Evolutionary conservation across 1,284 basidiomycete species (phyloP).

Genomic region (Cystobasidium pallidum): DNA sequence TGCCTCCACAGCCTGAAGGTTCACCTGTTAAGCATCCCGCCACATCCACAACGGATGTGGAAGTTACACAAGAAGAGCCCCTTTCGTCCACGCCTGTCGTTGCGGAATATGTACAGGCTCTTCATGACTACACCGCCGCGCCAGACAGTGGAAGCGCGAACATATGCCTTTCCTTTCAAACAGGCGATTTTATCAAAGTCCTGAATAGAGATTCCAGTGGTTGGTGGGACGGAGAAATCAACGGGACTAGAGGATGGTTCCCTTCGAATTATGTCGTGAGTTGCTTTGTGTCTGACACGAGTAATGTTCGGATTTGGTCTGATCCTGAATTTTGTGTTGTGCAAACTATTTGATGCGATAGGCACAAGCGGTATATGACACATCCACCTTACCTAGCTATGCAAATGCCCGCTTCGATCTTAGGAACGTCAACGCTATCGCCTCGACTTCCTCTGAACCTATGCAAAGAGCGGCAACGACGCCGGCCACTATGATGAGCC

Average conservation of each 20-base stretch:
- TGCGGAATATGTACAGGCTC: constrained; percentile 55
- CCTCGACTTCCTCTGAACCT: constrained; percentile 27
- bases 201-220: constrained; percentile 83
- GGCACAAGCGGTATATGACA: neutral
- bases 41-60: neutral
- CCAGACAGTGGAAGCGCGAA: constrained; percentile 46
- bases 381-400: constrained; percentile 17
- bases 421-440: constrained; percentile 8
- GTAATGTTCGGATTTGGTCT: neutral
- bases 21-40: constrained; percentile 7
- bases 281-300: neutral
- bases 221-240: constrained; percentile 97
- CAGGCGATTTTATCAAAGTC: constrained; percentile 88
- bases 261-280: constrained; percentile 68
- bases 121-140: constrained; percentile 55
- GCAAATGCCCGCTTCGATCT: neutral
- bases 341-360: neutral
- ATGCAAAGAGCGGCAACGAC: constrained; percentile 26
- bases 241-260: constrained; percentile 83
- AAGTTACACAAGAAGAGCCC: neutral
- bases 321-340: neutral
- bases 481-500: constrained; percentile 15
- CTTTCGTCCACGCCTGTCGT: neutral
- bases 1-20: constrained; percentile 22
- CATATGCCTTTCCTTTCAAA: constrained; percentile 80